Base-by-base conservation (phyloP, 371 early-diverging fungal genomes). In the Saksenaea vasiformis region DNA sequence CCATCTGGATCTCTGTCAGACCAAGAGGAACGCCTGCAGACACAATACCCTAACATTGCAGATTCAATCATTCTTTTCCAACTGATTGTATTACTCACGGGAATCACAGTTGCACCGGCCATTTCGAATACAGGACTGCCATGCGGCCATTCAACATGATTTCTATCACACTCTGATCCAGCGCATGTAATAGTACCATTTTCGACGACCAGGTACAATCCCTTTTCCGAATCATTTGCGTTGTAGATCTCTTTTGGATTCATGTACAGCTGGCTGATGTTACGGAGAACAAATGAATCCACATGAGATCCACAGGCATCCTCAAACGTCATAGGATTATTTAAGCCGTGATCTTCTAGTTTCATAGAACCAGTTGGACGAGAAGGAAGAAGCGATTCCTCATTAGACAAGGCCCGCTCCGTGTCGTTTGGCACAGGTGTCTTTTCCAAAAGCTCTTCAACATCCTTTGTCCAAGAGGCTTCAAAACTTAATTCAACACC, bases 401-500 rank as follows among this genome's bases (percentile, higher is more conserved):
- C 66, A 5, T 17, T 44, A 0, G 39, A 7, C 3, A 38, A 54
- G 22, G 62, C 51, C 1, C 56, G 41, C 10, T 66, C 61, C 1
- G n/a, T 26, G 5, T 61, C 43, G 3, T 41, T 43, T 17, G 35
- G 56, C 35, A 34, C 53, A 9, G 41, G 17, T 2, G 26, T 17
- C 19, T 62, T 38, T 7, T 31, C 24, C 5, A 37, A 34, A 1
- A 24, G 14, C 31, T 64, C 59, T 43, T 65, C 70, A 3, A 67
- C 61, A 5, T 56, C 66, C 43, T 75, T 76, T 26, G 74, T 62
- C 77, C 75, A 80, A 14, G 76, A 65, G 17, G 47, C 54, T n/a
- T 76, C 57, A 64, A 77, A 82, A 28, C 76, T 68, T 5, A 86
- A 72, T 13, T 79, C 73, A n/a, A 78, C 78, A 51, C 94, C 94